These are phyloP conservation scores for Quillaja saponaria DNA, from an alignment of 306 rosid species.

Conservation along the genomic window DNA sequence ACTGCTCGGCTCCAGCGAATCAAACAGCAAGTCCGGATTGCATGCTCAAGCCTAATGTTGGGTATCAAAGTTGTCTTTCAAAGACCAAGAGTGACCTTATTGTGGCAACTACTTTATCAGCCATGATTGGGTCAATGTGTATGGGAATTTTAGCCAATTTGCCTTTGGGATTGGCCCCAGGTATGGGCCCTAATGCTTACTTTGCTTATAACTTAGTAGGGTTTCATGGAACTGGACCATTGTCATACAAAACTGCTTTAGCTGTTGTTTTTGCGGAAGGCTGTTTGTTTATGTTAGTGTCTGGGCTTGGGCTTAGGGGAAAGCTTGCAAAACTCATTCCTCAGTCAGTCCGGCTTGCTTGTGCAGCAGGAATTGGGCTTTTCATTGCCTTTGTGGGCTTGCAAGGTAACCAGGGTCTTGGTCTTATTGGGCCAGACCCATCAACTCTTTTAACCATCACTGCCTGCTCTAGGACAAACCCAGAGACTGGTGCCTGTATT, in stretches of 20 bases:
- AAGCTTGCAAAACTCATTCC: conserved; percentile 83
- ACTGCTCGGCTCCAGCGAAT: conserved; percentile 56
- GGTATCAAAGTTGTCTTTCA: conserved; percentile 66
- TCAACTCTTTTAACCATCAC: conserved; percentile 70
- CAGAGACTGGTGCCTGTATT: conserved; percentile 70
- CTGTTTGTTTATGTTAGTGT: conserved; percentile 49
- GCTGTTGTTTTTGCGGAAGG: conserved; percentile 72
- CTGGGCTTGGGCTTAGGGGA: conserved; percentile 76
- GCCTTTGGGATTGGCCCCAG: conserved; percentile 89
- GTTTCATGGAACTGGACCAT: conserved; percentile 69
- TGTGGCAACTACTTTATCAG: conserved; percentile 72
- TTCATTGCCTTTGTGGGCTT: conserved; percentile 93
- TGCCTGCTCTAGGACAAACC: conserved; percentile 57
- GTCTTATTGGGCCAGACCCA: conserved; percentile 75
- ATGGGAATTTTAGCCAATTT: conserved; percentile 86
- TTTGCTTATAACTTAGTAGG: conserved; percentile 81
- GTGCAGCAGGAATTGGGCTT: conserved; percentile 86
- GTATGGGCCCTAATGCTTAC: conserved; percentile 92
- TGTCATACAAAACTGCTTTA: conserved; percentile 68
- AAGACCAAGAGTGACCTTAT: conserved; percentile 70
- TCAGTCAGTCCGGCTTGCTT: conserved; percentile 62
- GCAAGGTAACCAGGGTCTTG: conserved; percentile 68
- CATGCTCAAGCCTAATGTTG: conserved; percentile 50
- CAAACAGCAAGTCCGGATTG: conserved; percentile 50
- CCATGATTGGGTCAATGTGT: conserved; percentile 64